phyloP scores from a whole-genome alignment of 768 basidiomycete genomes.

The Galerina marginata region DNA sequence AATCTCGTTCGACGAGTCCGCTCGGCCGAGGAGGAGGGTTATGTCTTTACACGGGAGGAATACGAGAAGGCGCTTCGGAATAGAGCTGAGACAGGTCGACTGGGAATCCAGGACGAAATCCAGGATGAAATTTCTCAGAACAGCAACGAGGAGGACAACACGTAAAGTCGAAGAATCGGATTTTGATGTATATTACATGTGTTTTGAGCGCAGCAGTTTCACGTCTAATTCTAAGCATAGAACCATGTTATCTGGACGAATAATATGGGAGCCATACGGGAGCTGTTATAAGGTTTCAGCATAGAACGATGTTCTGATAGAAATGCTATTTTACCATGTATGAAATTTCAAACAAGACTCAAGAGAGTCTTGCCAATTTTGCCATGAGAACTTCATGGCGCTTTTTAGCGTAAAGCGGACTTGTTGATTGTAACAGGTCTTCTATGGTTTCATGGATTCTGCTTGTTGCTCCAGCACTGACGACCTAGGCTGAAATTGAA shows the following conservation, averaged over 20 bases:
- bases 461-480: slow-evolving; percentile 1
- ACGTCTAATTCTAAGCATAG: slow-evolving; percentile 21
- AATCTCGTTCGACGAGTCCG: slow-evolving; percentile 58
- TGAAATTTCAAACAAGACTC: slow-evolving; percentile 1
- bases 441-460: slow-evolving; percentile 64
- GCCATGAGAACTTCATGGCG: slow-evolving; percentile 51
- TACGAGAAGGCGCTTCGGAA: slow-evolving; percentile 56
- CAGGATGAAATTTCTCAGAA: slow-evolving; percentile 15
- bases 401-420: slow-evolving; percentile 56
- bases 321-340: not conserved
- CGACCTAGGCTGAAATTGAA: slow-evolving; percentile 12
- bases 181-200: slow-evolving; percentile 20
- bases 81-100: slow-evolving; percentile 41
- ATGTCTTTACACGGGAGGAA: slow-evolving; percentile 60
- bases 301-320: not conserved
- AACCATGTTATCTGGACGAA: slow-evolving; percentile 3
- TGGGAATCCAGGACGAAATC: slow-evolving; percentile 27
- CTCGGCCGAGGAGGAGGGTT: slow-evolving; percentile 36
- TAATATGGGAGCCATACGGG: not conserved
- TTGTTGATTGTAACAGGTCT: slow-evolving; percentile 56
- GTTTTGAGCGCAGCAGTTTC: slow-evolving; percentile 6
- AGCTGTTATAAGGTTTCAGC: slow-evolving; percentile 2
- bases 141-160: slow-evolving; percentile 12
- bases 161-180: slow-evolving; percentile 14
- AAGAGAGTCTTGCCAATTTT: slow-evolving; percentile 51